Percentiles rank a stretch among this genome's conserved stretches.
phyloP scores from a whole-genome alignment of 2,329 filamentous ascomycete genomes.

The Lachnellula subtilissima region DNA sequence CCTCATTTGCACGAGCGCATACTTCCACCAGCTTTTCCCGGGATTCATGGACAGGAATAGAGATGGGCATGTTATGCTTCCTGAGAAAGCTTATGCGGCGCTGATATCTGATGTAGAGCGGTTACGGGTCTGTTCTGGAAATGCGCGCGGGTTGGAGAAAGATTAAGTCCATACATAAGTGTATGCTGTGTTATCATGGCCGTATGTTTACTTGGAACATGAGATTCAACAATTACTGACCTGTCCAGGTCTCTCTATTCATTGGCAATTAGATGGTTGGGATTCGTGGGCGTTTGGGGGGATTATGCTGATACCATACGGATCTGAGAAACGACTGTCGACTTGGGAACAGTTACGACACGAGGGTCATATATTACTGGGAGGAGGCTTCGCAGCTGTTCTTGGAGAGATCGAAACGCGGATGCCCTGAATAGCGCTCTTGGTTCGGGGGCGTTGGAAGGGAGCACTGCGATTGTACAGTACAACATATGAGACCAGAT shows the following conservation, averaged over 20 bases:
- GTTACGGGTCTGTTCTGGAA: slow-evolving; percentile 83
- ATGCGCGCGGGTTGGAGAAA: slow-evolving; percentile 84
- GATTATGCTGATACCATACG: slow-evolving; percentile 5
- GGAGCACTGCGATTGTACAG: background rate
- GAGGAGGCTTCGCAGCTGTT: background rate
- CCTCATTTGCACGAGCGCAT: slow-evolving; percentile 92
- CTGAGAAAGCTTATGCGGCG: background rate
- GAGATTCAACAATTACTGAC: slow-evolving; percentile 9
- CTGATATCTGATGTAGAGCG: slow-evolving; percentile 19
- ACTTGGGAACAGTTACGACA: too few relatives aligned
- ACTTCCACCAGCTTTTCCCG: slow-evolving; percentile 86
- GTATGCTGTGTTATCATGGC: slow-evolving; percentile 93
- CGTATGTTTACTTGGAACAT: slow-evolving; percentile 46
- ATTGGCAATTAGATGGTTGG: slow-evolving; percentile 25
- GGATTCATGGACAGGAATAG: slow-evolving; percentile 89
- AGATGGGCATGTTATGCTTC: slow-evolving; percentile 60
- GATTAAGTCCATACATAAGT: slow-evolving; percentile 91
- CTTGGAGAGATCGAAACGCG: too few relatives aligned
- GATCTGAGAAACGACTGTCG: background rate
- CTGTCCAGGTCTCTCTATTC: slow-evolving; percentile 28
- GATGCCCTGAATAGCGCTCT: too few relatives aligned
- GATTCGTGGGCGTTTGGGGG: slow-evolving; percentile 21
- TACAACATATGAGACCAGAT: background rate
- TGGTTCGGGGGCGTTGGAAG: background rate
- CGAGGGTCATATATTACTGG: background rate